Evolutionary conservation across 2,329 filamentous ascomycete genomes (phyloP).

Genomic region (Cyphellophora europaea): DNA sequence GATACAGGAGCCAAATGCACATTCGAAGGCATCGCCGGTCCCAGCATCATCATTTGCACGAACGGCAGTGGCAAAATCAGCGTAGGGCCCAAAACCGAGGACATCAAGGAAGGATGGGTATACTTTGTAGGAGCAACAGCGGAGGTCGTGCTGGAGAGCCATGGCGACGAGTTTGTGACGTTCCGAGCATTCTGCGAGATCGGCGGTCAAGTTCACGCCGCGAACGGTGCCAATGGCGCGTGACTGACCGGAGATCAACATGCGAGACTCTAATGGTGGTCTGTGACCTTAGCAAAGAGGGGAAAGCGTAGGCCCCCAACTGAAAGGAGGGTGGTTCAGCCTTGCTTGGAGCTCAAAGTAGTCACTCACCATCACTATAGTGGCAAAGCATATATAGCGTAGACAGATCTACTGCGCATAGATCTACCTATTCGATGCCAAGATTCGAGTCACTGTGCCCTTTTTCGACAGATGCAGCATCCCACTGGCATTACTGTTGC

Average conservation of each 20-base stretch:
- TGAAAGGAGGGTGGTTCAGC: too few relatives aligned
- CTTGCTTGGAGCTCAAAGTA: too few relatives aligned
- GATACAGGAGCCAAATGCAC: slow-evolving; percentile 67
- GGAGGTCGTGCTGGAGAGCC: slow-evolving; percentile 64
- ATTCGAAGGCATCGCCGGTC: slow-evolving; percentile 77
- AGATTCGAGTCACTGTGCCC: too few relatives aligned
- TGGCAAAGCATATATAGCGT: too few relatives aligned
- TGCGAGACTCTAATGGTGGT: too few relatives aligned
- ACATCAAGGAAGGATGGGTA: slow-evolving; percentile 63
- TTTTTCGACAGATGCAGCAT: too few relatives aligned
- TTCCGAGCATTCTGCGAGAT: slow-evolving; percentile 95
- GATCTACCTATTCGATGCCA: too few relatives aligned
- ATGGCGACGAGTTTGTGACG: slow-evolving; percentile 61
- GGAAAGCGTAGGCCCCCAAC: too few relatives aligned
- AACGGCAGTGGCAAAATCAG: slow-evolving; percentile 71
- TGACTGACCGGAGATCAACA: neutral
- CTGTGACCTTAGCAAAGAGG: too few relatives aligned
- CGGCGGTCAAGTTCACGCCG: slow-evolving; percentile 33
- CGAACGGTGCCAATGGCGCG: neutral
- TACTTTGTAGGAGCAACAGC: slow-evolving; percentile 85
- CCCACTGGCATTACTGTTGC: too few relatives aligned
- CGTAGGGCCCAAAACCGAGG: slow-evolving; percentile 71
- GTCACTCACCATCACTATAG: too few relatives aligned
- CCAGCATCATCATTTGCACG: slow-evolving; percentile 89
- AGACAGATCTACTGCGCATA: too few relatives aligned